Conservation (phyloP, 768 basidiomycete genomes). For the Xanthoconium stramineum region DNA sequence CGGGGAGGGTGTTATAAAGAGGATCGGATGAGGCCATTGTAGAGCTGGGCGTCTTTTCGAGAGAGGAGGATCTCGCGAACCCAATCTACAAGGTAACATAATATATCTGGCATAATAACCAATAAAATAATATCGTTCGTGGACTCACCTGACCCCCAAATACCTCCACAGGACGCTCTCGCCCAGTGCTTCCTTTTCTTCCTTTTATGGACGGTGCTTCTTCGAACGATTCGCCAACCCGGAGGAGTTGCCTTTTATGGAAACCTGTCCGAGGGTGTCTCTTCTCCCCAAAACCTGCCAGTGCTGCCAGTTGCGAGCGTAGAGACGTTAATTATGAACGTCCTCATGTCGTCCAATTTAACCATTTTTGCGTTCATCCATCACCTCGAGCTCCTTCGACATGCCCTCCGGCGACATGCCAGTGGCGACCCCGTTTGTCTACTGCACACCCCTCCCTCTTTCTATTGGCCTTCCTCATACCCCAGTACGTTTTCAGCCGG, state of each 20-base stretch:
- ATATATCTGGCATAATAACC: neutral
- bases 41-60: neutral
- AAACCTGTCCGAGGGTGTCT: neutral
- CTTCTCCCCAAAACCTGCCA: neutral
- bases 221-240: slow-evolving; percentile 17
- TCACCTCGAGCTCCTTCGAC: neutral
- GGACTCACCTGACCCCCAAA: slow-evolving; percentile 11
- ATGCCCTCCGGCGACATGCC: slow-evolving; percentile 5
- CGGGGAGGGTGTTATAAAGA: slow-evolving; percentile 29
- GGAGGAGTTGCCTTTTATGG: slow-evolving; percentile 5
- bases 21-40: slow-evolving; percentile 16
- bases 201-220: slow-evolving; percentile 18
- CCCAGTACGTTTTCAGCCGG: neutral
- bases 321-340: neutral
- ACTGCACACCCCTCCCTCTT: neutral
- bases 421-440: neutral
- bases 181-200: neutral
- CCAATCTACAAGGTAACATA: slow-evolving; percentile 16
- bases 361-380: neutral
- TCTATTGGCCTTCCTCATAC: neutral
- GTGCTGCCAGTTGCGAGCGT: neutral
- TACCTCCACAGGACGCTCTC: neutral
- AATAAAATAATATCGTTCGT: neutral
- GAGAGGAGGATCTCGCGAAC: slow-evolving; percentile 20
- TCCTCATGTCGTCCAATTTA: slow-evolving; percentile 3